Base-by-base conservation (phyloP, 1,284 basidiomycete species). In the Salmacisia buchloeana region DNA sequence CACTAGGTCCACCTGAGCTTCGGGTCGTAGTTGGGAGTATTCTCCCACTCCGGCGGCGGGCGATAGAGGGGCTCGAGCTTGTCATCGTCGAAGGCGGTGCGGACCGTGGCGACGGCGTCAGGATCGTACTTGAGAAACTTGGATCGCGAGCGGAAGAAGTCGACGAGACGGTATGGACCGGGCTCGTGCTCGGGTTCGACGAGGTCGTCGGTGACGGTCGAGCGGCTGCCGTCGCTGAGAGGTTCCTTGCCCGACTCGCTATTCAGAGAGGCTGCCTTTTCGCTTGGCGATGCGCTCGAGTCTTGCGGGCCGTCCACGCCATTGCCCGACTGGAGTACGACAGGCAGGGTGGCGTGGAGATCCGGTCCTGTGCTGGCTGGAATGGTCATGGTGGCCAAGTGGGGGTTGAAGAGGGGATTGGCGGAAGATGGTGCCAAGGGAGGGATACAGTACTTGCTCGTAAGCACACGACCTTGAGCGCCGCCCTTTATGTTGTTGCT, bases 1-100 rank as follows among this genome's bases (percentile, higher is more conserved):
- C 88, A 34, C 84, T 76, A 84, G 0, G 87, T 89, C 88, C 88
- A 90, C 3, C 88, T 83, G 31, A 86, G 86, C 13, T 81, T 76
- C 0, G 85, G 84, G 71, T 89, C 86, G 69, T 89, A 89, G 7
- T 86, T 82, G 69, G 88, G 86, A 0, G 82, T 65, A 69, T 86
- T 88, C 76, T 89, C 88, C 67, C 86, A 88, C 1, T 82, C 73
- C 2, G 82, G 79, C 61, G 83, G 85, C 1, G 87, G 86, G 79
- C 83, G 83, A 68, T 86, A 87, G 64, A 59, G 72, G 38, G 67
- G 75, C 62, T 57, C 58, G 18, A 68, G 68, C 46, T 52, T 65
- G 59, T 85, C 84, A 67, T 88, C 85, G 66, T 87, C 86, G 69
- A 82, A 87, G 3, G 86, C 84, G 4, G 83, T 85, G 1, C 82